Evolutionary conservation across 2,329 filamentous ascomycete genomes (phyloP), one percentile per base, ranked within the genome.

Genomic region (Sarocladiaceae sp.): DNA sequence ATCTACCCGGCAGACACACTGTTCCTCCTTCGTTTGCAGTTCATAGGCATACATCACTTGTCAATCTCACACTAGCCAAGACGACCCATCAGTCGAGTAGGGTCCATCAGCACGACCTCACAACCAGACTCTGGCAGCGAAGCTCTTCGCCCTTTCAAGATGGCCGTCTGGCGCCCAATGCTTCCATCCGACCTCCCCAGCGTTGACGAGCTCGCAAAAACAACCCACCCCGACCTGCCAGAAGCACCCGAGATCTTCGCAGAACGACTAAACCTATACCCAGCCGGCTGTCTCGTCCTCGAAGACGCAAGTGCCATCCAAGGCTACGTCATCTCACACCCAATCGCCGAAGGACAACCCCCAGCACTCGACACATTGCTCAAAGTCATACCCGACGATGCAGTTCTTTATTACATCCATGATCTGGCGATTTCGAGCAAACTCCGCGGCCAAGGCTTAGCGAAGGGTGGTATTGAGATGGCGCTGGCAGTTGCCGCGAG

Each of bases 321-420:
- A 52, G 68, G 67, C 40, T 71, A 71, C 52, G 55, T 61, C 36
- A 62, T 71, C 28, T 70, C 68, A 7, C 66, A 68, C 54, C 68
- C 68, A 40, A 69, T 71, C 54, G 59, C 57, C 35, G 53, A 51
- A 4, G 29, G 51, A 39, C 55, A 62, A 23, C 67, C 64, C 2
- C 68, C 68, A 0, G 60, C 60, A 2, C 59, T 71, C 3, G 57
- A 68, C 53, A 59, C 39, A n/a, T 42, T 64, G 15, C 59, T 71
- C 2, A 60, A 60, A 3, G 51, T 55, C 28, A 64, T 70, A 20
- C 25, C 62, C 2, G 25, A 49, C 1, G 58, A 64, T 6, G 66
- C 64, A 17, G 59, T 68, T 51, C 63, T 68, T 55, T 70, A 66
- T 49, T 71, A 71, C 53, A 64, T 71, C 17, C 68, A 71, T 54